Evolutionary conservation across 768 basidiomycete genomes (phyloP).

Genomic region (Leucogyrophana mollusca): DNA sequence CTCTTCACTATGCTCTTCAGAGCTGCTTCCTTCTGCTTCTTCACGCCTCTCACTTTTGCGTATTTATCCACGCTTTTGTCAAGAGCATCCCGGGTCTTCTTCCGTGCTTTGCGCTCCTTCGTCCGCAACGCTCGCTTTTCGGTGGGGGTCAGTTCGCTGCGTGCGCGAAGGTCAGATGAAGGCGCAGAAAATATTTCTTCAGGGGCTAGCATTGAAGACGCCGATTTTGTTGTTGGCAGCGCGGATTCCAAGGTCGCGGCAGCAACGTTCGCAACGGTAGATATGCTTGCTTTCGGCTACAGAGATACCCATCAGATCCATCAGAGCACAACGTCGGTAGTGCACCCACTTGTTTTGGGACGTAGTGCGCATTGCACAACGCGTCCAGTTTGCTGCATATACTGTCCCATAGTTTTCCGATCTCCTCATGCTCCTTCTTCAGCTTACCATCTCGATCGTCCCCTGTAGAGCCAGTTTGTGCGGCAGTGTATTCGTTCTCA

Average conservation of each 20-base stretch:
- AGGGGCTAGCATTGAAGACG: slow-evolving; percentile 83
- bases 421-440: slow-evolving; percentile 84
- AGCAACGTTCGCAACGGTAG: slow-evolving; percentile 78
- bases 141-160: slow-evolving; percentile 79
- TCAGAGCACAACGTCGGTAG: background rate
- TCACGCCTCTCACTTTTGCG: slow-evolving; percentile 56
- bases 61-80: slow-evolving; percentile 66
- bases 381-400: slow-evolving; percentile 91
- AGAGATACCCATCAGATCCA: slow-evolving; percentile 4
- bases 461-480: slow-evolving; percentile 51
- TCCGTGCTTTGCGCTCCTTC: slow-evolving; percentile 69
- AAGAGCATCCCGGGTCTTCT: slow-evolving; percentile 63
- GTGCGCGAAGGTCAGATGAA: slow-evolving; percentile 53
- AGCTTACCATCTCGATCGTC: slow-evolving; percentile 90
- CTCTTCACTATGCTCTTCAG: slow-evolving; percentile 80
- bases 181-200: slow-evolving; percentile 82
- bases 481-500: slow-evolving; percentile 84
- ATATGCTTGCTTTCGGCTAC: slow-evolving; percentile 87
- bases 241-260: slow-evolving; percentile 87
- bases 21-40: slow-evolving; percentile 83
- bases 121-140: slow-evolving; percentile 75
- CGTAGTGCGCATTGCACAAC: slow-evolving; percentile 91
- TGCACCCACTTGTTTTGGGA: slow-evolving; percentile 80
- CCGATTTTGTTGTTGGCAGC: slow-evolving; percentile 77
- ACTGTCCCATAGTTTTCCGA: slow-evolving; percentile 79